phyloP scores from a whole-genome alignment of 2,329 filamentous ascomycete genomes.

The Cadophora gregata region DNA sequence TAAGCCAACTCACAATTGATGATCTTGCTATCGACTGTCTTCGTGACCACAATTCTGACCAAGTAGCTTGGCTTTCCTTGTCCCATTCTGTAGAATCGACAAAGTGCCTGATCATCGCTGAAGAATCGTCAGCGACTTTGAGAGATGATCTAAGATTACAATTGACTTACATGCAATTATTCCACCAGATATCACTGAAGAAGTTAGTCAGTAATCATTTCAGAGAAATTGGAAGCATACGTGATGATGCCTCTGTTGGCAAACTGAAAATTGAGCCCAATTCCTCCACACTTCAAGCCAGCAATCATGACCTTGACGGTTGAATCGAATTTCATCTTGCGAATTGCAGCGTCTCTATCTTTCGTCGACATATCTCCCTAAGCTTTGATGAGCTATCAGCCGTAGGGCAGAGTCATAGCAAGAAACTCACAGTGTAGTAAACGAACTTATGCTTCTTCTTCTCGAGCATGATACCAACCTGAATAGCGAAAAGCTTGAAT shows the following conservation, averaged over 20 bases:
- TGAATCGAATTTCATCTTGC: slow-evolving; percentile 48
- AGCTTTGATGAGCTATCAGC: slow-evolving; percentile 32
- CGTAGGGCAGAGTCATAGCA: background rate
- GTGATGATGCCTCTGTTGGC: slow-evolving; percentile 48
- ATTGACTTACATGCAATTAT: slow-evolving; percentile 13
- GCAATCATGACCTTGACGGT: slow-evolving; percentile 52
- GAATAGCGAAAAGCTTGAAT: slow-evolving; percentile 55
- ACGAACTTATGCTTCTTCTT: slow-evolving; percentile 50
- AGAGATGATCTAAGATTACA: background rate
- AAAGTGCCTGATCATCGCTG: slow-evolving; percentile 62
- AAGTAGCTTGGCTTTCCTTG: slow-evolving; percentile 64
- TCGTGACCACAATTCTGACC: slow-evolving; percentile 57
- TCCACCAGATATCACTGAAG: slow-evolving; percentile 20
- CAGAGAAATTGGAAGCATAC: background rate
- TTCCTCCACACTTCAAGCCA: slow-evolving; percentile 59
- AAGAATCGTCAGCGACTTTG: background rate
- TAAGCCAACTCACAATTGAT: slow-evolving; percentile 40
- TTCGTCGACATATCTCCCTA: slow-evolving; percentile 53
- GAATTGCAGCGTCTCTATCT: slow-evolving; percentile 52
- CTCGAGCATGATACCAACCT: slow-evolving; percentile 54
- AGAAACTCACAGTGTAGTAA: slow-evolving; percentile 38
- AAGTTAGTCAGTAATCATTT: slow-evolving; percentile 9
- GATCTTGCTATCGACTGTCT: slow-evolving; percentile 63
- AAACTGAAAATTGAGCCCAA: slow-evolving; percentile 59
- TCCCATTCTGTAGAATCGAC: slow-evolving; percentile 65